These are phyloP conservation scores for Leccinum angustisporum DNA, from an alignment of 1,284 basidiomycete species.

Conservation along the genomic window DNA sequence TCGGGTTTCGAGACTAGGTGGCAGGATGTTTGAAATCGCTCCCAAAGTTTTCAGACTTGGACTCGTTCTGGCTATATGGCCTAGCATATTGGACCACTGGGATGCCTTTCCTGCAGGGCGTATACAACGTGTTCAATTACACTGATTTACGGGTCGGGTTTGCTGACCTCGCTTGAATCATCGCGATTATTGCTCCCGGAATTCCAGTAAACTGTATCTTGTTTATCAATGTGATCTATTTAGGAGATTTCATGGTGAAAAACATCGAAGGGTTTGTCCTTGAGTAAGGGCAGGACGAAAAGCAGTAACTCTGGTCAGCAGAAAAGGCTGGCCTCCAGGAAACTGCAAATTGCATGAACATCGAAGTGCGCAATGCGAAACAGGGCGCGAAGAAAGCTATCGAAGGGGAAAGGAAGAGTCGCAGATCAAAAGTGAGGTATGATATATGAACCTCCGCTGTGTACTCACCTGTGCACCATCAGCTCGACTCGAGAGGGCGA, in stretches of 20 bases:
- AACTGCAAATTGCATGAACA: conserved; percentile 51
- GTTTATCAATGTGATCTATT: neutral
- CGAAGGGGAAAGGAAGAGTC: conserved; percentile 41
- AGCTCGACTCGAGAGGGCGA: conserved; percentile 64
- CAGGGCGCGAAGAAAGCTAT: conserved; percentile 46
- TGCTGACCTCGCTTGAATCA: neutral
- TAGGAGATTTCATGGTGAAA: neutral
- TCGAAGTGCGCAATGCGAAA: no score
- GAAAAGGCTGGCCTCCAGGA: no score
- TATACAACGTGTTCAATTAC: neutral
- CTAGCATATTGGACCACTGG: neutral
- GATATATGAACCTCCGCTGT: conserved; percentile 40
- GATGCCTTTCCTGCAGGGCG: neutral
- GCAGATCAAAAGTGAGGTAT: conserved; percentile 50
- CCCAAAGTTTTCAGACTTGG: no score
- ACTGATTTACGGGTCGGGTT: neutral
- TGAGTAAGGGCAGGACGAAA: conserved; percentile 55
- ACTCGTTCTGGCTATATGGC: neutral
- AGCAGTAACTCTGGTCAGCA: no score
- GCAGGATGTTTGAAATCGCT: no score
- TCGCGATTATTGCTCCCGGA: neutral
- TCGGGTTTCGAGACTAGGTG: no score
- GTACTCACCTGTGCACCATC: conserved; percentile 40
- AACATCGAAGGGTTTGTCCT: neutral
- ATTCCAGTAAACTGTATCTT: neutral